Base-by-base conservation (phyloP, 352 stramenopile genomes). In the Globisporangium irregulare region DNA sequence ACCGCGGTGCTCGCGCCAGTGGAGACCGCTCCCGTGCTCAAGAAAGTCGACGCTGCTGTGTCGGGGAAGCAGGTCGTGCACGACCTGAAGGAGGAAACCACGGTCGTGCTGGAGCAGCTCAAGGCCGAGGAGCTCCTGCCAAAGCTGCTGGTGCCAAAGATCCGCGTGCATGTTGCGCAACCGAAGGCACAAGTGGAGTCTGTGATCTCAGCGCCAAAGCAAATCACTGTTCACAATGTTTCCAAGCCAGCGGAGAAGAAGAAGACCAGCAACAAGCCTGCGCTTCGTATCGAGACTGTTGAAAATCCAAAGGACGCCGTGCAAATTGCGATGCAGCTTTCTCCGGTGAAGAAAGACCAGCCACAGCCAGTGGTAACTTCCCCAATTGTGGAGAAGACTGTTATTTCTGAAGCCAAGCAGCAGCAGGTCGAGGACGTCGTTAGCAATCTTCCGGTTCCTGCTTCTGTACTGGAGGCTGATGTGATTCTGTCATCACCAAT, bases 31-130 rank as follows among this genome's bases (percentile, higher is more conserved):
- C 29, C 27, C 34, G 46, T 57, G 48, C 25, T 66, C 20, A 66
- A 59, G 51, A 41, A 41, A n/a, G 43, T 66, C 20, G 29, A 66
- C 20, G 8, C 60, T 46, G 29, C 34, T n/a, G 48, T 51, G 59
- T 25, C 25, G 29, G 1, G 29, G 15, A 18, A 50, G 27, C 32
- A 66, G 60, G 46, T 59, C 27, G 60, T 41, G 15, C 29, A 43
- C 1, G 46, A 59, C 20, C n/a, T 66, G 60, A 66, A 66, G 34
- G 46, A 66, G 60, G 46, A 66, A 2, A 29, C 46, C 36, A 41
- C 60, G 4, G 46, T 59, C 43, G 46, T 66, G 46, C 60, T 66
- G 15, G 43, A 58, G n/a, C 60, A 66, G 46, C 60, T 66, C 46
- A 56, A 66, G 46, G 7, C 24, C 29, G 60, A 66, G 43, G 60